Evolutionary conservation across 352 stramenopile genomes (phyloP).

Genomic region (Globisporangium viniferum): DNA sequence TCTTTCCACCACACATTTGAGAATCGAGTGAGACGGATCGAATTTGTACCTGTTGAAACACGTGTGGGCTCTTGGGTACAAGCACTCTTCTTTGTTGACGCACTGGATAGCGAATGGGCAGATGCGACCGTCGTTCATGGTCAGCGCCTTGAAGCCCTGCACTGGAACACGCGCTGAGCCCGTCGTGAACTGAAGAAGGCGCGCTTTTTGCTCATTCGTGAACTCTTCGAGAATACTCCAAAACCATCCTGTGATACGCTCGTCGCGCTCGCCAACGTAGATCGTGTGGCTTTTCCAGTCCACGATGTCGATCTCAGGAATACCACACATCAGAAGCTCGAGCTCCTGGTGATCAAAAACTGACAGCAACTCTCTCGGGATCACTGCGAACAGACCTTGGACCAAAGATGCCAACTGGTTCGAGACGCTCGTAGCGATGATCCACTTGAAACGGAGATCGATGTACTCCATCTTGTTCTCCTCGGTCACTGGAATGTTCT

Average conservation of each 20-base stretch:
- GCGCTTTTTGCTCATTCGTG: constrained; percentile 92
- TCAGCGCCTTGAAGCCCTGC: constrained; percentile 85
- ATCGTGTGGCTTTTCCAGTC: constrained; percentile 97
- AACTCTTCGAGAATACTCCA: constrained; percentile 96
- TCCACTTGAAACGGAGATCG: constrained; percentile 87
- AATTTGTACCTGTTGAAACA: constrained; percentile 76
- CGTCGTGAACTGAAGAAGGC: constrained; percentile 97
- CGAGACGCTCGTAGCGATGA: constrained; percentile 76
- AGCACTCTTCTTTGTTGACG: constrained; percentile 71
- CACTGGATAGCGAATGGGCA: constrained; percentile 86
- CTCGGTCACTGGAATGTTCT: constrained; percentile 94
- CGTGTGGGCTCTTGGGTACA: constrained; percentile 82
- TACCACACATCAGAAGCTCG: constrained; percentile 96
- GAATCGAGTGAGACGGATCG: constrained; percentile 12
- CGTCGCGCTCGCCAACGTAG: constrained; percentile 86
- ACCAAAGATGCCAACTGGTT: constrained; percentile 92
- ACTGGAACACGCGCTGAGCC: constrained; percentile 94
- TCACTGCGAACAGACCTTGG: constrained; percentile 96
- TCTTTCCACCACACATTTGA: not conserved
- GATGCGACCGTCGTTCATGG: constrained; percentile 87
- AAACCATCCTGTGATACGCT: constrained; percentile 95
- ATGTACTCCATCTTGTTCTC: constrained; percentile 98
- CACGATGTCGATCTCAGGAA: constrained; percentile 96
- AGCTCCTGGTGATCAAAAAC: constrained; percentile 98
- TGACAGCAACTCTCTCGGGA: constrained; percentile 91